Conservation (phyloP, 1,139 yeast species). For the Zygoascus sp. region DNA sequence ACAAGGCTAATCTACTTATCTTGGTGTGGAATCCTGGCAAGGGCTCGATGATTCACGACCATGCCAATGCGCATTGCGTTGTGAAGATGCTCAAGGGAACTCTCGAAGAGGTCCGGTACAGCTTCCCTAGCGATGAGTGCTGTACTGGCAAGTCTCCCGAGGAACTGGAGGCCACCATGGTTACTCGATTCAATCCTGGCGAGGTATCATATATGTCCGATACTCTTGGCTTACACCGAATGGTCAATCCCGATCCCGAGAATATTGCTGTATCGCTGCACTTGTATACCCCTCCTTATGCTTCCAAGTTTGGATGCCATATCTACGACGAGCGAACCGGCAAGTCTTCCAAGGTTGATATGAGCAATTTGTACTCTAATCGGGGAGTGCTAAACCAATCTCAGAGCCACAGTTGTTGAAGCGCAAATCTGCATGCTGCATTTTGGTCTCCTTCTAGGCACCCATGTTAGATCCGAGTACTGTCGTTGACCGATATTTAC, state of each 20-base stretch:
- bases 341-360: slow-evolving; percentile 51
- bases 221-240: slow-evolving; percentile 61
- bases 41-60: slow-evolving; percentile 68
- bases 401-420: slow-evolving; percentile 7
- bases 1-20: slow-evolving; percentile 62
- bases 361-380: slow-evolving; percentile 61
- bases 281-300: slow-evolving; percentile 76
- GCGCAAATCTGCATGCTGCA: neutral
- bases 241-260: slow-evolving; percentile 47
- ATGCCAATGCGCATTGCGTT: slow-evolving; percentile 63
- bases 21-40: slow-evolving; percentile 72
- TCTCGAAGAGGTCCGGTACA: slow-evolving; percentile 55
- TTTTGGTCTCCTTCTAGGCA: neutral
- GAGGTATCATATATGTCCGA: slow-evolving; percentile 67
- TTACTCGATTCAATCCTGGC: slow-evolving; percentile 40
- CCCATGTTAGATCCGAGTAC: neutral
- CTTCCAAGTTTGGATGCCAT: slow-evolving; percentile 60
- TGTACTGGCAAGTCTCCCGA: slow-evolving; percentile 16
- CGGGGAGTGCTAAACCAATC: slow-evolving; percentile 41
- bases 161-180: slow-evolving; percentile 25
- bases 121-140: slow-evolving; percentile 41
- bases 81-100: slow-evolving; percentile 59
- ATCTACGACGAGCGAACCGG: slow-evolving; percentile 55
- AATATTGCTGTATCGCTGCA: slow-evolving; percentile 65
- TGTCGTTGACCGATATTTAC: neutral